Conservation (phyloP, 164 flowering plant genomes). For the Berberis vulgaris region DNA sequence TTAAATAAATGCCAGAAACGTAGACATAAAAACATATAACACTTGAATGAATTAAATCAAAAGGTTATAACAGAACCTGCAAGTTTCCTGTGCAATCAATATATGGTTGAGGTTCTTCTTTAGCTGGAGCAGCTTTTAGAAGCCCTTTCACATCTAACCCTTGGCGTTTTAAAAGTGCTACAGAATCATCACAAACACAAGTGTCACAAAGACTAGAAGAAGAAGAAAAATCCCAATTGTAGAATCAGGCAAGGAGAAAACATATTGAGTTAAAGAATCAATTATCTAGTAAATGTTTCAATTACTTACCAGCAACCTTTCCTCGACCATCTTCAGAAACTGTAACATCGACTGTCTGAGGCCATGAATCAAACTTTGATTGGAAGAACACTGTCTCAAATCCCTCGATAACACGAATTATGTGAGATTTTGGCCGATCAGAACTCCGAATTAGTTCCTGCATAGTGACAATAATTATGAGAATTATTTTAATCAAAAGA, state of each 20-base stretch:
- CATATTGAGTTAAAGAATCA: background rate
- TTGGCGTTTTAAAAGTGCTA: conserved; percentile 87
- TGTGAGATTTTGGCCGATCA: conserved; percentile 58
- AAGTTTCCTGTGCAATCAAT: conserved; percentile 92
- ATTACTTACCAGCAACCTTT: conserved; percentile 86
- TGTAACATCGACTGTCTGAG: conserved; percentile 51
- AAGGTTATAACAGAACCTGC: conserved; percentile 41
- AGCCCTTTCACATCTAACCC: conserved; percentile 95
- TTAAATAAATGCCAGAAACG: too few relatives aligned
- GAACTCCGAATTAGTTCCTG: conserved; percentile 62
- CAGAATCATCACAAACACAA: conserved; percentile 11
- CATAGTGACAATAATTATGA: background rate
- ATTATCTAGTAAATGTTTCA: conserved; percentile 2
- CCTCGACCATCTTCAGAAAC: conserved; percentile 95
- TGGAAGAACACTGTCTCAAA: conserved; percentile 85
- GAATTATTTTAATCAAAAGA: conserved; percentile 1
- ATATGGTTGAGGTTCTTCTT: conserved; percentile 82
- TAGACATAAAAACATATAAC: background rate
- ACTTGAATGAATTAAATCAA: background rate
- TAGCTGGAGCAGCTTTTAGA: conserved; percentile 74
- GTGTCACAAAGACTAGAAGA: background rate
- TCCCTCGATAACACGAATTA: conserved; percentile 85
- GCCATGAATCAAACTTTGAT: conserved; percentile 84
- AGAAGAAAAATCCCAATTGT: background rate
- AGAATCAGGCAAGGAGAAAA: background rate